A percentile compares a stretch with the other conserved stretches of the same genome.
Conservation (phyloP, 2,329 filamentous ascomycete genomes). For the Decorospora gaudefroyi region DNA sequence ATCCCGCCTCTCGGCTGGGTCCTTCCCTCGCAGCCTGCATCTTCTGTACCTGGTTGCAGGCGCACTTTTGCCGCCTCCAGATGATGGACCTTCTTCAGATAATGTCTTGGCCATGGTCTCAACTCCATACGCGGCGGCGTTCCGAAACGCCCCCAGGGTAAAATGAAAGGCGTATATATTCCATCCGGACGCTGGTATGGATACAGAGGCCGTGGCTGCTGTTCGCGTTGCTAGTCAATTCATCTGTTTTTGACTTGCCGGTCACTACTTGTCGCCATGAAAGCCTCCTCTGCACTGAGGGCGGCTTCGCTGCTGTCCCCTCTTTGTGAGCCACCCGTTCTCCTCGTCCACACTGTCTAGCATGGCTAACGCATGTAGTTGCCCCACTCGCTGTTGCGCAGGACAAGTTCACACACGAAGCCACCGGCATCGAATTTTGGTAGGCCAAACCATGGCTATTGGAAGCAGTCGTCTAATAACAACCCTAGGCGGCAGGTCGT, state of each 20-base stretch:
- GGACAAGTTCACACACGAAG: slow-evolving; percentile 37
- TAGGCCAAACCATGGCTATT: slow-evolving; percentile 13
- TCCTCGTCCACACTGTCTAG: neutral
- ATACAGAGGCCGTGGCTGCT: slow-evolving; percentile 28
- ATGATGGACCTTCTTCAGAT: slow-evolving; percentile 26
- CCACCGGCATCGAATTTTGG: slow-evolving; percentile 42
- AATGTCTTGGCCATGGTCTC: slow-evolving; percentile 27
- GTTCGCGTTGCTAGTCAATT: slow-evolving; percentile 31
- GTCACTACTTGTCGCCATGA: slow-evolving; percentile 39
- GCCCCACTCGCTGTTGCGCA: slow-evolving; percentile 37
- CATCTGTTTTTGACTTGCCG: slow-evolving; percentile 24
- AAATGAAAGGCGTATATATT: slow-evolving; percentile 40
- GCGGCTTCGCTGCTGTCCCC: slow-evolving; percentile 46
- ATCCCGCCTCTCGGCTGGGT: slow-evolving; percentile 31
- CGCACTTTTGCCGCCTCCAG: slow-evolving; percentile 22
- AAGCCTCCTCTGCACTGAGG: slow-evolving; percentile 39
- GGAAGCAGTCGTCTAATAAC: neutral
- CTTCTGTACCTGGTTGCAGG: slow-evolving; percentile 38
- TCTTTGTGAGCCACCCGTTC: slow-evolving; percentile 34
- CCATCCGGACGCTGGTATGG: slow-evolving; percentile 24
- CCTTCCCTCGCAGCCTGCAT: slow-evolving; percentile 18
- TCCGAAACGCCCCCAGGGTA: slow-evolving; percentile 27
- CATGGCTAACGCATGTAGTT: slow-evolving; percentile 25
- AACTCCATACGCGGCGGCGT: slow-evolving; percentile 18
- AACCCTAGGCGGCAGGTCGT: slow-evolving; percentile 32